Base-by-base conservation (phyloP, 2,329 filamentous ascomycete species). In the Aspergillus caelatus region DNA sequence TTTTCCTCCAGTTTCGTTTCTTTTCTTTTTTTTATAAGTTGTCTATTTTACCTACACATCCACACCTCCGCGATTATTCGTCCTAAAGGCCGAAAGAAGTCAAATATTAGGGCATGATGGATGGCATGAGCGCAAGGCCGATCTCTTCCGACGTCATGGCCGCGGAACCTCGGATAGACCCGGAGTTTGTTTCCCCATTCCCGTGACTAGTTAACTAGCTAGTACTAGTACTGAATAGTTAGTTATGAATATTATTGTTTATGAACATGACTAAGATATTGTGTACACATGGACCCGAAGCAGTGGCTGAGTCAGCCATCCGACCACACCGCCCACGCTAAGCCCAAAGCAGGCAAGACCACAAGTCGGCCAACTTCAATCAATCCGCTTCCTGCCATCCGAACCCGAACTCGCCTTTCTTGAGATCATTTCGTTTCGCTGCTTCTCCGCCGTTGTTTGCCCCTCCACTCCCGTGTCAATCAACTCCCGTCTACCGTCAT, bases 401-500 rank as follows among this genome's bases (percentile, higher is more conserved):
- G 55, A 60, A 60, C 55, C 62, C 57, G 50, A 67, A 36, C 43
- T 52, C 55, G 46, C 62, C 32, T 41, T 41, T 64, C 60, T 55
- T 64, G 62, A 61, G 71, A 71, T 69, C 68, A 67, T 69, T 71
- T 71, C 67, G 71, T 68, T 73, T 69, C 71, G 69, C 64, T 68
- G 64, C 67, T 67, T 63, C 62, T 55, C 52, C 52, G 11, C 52
- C 66, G 65, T 63, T 60, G 50, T 54, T 41, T 41, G 39, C 10
- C 8, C 39, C 39, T 41, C 39, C 39, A 55, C 43, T 57, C 48
- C 36, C 62, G 56, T 48, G 16, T 62, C 62, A 59, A 57, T 43
- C 48, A 63, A 59, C 53, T 56, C 57, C 65, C 63, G 62, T 69
- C 59, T 65, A 67, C 66, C 69, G 64, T 75, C 77, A 82, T 76